These are phyloP conservation scores for Crithidia acanthocephali DNA, from an alignment of 208 protist genomes.

Conservation along the genomic window DNA sequence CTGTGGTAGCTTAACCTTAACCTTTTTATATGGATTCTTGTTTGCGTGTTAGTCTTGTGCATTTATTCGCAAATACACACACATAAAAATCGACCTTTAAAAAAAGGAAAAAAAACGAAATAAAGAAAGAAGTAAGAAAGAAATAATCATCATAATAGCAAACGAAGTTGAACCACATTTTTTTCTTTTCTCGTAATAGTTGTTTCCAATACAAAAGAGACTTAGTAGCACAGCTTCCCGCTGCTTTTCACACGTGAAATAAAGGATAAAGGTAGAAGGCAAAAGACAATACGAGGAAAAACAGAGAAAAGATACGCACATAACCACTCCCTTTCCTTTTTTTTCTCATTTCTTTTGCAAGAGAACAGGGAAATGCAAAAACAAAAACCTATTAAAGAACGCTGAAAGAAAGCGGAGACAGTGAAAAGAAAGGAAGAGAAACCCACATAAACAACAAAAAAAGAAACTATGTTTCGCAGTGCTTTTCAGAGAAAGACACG, in stretches of 20 bases:
- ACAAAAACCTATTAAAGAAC: too few relatives aligned
- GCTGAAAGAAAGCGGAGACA: background rate
- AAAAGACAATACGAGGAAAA: slow-evolving; percentile 1
- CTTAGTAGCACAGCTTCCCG: background rate
- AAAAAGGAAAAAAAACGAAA: background rate
- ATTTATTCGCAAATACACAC: background rate
- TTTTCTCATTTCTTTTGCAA: too few relatives aligned
- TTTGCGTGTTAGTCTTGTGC: too few relatives aligned
- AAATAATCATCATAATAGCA: slow-evolving; percentile 1
- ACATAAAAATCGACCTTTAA: background rate
- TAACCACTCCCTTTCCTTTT: too few relatives aligned
- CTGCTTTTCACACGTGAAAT: slow-evolving; percentile 1
- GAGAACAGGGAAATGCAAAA: too few relatives aligned
- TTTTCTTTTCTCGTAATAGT: background rate
- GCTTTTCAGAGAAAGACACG: background rate
- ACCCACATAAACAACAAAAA: background rate
- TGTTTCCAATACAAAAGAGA: slow-evolving; percentile 6
- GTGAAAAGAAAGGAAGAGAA: background rate
- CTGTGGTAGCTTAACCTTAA: too few relatives aligned
- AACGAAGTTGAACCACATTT: slow-evolving; percentile 4
- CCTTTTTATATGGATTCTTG: too few relatives aligned
- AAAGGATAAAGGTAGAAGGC: background rate
- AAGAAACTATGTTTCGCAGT: background rate
- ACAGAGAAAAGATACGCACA: background rate
- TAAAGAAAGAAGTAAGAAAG: background rate